Conservation (phyloP, 345 rosid species). For the Eucalyptus curtisii region DNA sequence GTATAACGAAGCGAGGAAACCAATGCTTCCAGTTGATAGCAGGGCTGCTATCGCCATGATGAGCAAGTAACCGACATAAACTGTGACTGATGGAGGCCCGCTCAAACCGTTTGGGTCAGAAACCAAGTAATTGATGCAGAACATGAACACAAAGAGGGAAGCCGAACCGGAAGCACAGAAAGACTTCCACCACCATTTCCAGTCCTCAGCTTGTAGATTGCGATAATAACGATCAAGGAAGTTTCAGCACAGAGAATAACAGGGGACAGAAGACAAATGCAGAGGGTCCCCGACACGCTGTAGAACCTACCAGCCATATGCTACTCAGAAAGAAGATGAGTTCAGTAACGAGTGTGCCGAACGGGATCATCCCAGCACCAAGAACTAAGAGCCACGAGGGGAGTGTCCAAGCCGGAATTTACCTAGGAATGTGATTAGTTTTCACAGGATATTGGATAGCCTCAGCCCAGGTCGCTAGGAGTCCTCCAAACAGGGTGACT, state of each 20-base stretch:
- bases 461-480: not conserved
- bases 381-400: not conserved
- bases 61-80: not conserved
- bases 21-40: not conserved
- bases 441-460: not conserved
- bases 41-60: not conserved
- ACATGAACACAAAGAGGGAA: not conserved
- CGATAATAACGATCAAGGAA: not conserved
- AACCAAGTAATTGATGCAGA: not conserved
- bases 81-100: not conserved
- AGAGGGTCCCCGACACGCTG: not conserved
- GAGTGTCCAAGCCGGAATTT: not conserved
- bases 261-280: not conserved
- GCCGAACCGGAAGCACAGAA: not conserved
- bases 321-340: slow-evolving; percentile 1
- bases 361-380: not conserved
- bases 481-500: not conserved
- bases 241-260: not conserved
- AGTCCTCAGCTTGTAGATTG: not conserved
- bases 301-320: not conserved
- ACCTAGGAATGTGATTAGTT: not conserved
- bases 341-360: not conserved
- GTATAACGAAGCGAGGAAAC: not conserved
- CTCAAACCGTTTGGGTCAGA: not conserved
- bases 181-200: slow-evolving; percentile 5